Evolutionary conservation across 805 yeast genomes (phyloP).

Genomic region (Yarrowia deformans): DNA sequence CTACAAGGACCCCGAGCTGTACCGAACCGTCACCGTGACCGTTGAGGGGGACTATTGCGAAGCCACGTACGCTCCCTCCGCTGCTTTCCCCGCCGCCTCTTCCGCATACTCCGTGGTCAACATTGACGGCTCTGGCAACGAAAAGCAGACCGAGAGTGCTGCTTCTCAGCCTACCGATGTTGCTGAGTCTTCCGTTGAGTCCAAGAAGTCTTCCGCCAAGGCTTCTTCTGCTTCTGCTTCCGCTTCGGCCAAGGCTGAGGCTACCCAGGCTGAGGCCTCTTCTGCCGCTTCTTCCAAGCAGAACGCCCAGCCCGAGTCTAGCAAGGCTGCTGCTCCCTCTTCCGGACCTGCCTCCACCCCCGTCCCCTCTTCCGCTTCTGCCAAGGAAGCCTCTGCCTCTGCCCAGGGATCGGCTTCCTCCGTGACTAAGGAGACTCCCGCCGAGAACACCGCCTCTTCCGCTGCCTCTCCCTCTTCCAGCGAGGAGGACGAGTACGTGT

Average conservation of each 20-base stretch:
- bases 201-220: not conserved
- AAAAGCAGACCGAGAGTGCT: constrained; percentile 16
- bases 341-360: not conserved
- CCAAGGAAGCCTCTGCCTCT: constrained; percentile 18
- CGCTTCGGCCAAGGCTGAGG: not conserved
- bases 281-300: not conserved
- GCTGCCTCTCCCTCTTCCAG: not conserved
- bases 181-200: not conserved
- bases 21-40: constrained; percentile 42
- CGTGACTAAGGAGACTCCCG: not conserved
- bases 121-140: constrained; percentile 42
- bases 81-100: constrained; percentile 41
- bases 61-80: constrained; percentile 37
- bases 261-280: too few relatives aligned
- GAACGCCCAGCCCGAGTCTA: too few relatives aligned
- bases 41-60: constrained; percentile 41
- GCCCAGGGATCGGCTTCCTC: not conserved
- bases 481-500: constrained; percentile 21
- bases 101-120: constrained; percentile 44
- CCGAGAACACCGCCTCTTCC: not conserved
- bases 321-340: constrained; percentile 15
- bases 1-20: constrained; percentile 38
- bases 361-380: not conserved
- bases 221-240: not conserved
- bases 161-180: not conserved